Conservation (phyloP, 2,329 filamentous ascomycete genomes). For the Zasmidium cellare region DNA sequence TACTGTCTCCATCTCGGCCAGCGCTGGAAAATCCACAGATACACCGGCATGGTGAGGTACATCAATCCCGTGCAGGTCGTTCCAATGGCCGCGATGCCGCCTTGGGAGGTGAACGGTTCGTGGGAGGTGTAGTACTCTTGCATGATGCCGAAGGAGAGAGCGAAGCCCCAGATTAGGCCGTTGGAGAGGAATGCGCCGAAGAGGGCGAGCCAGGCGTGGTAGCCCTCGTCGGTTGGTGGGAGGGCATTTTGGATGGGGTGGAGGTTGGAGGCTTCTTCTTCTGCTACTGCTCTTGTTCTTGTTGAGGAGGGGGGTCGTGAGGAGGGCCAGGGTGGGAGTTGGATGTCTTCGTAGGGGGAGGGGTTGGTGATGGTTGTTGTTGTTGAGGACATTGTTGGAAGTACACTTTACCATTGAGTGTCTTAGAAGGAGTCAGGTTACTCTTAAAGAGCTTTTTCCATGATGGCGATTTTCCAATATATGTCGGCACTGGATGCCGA, state of each 20-base stretch:
- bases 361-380: background rate
- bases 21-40: conserved; percentile 39
- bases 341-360: background rate
- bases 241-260: conserved; percentile 14
- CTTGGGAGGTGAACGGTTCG: conserved; percentile 20
- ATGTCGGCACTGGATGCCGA: background rate
- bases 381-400: background rate
- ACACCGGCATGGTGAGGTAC: conserved; percentile 47
- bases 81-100: conserved; percentile 47
- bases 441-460: background rate
- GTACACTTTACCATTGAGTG: background rate
- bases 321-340: background rate
- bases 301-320: background rate
- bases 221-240: conserved; percentile 41
- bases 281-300: background rate
- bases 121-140: conserved; percentile 30
- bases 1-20: conserved; percentile 30
- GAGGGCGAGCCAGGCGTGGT: conserved; percentile 48
- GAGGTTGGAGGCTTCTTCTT: background rate
- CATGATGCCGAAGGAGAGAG: conserved; percentile 33
- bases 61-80: conserved; percentile 43
- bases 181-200: conserved; percentile 41
- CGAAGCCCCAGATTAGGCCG: conserved; percentile 32
- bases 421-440: background rate
- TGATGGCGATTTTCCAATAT: background rate